Conservation (phyloP, 352 stramenopile species). For the Phytophthora ramorum region DNA sequence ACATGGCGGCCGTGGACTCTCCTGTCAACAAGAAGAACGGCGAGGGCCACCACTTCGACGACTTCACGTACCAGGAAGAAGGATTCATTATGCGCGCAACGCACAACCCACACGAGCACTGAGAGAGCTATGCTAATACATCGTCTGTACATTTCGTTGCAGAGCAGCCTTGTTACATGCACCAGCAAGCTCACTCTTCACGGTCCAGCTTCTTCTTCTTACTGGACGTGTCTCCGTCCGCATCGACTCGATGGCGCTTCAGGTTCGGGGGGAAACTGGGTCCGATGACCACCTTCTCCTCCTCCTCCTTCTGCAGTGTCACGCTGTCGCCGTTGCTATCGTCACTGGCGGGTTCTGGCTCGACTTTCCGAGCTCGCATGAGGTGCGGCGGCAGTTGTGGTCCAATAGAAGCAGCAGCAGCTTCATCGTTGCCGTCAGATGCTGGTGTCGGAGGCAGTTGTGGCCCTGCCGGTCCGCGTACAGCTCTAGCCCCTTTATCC, state of each 20-base stretch:
- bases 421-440: neutral
- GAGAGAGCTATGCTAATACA: slow-evolving; percentile 38
- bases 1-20: slow-evolving; percentile 89
- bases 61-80: slow-evolving; percentile 92
- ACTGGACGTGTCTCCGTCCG: slow-evolving; percentile 9
- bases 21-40: slow-evolving; percentile 89
- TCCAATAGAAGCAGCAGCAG: slow-evolving; percentile 48
- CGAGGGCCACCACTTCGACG: slow-evolving; percentile 88
- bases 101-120: slow-evolving; percentile 28
- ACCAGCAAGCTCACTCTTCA: slow-evolving; percentile 12
- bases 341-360: neutral
- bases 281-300: too few relatives aligned
- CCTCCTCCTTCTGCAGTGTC: slow-evolving; percentile 1
- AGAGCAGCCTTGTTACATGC: too few relatives aligned
- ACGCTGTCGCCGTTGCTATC: slow-evolving; percentile 3
- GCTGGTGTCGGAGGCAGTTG: slow-evolving; percentile 22
- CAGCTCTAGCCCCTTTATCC: slow-evolving; percentile 35
- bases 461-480: slow-evolving; percentile 34
- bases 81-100: slow-evolving; percentile 54
- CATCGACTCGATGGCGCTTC: slow-evolving; percentile 23
- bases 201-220: slow-evolving; percentile 33
- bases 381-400: slow-evolving; percentile 66
- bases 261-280: slow-evolving; percentile 39
- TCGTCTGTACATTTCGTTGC: slow-evolving; percentile 37
- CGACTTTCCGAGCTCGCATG: slow-evolving; percentile 5